phyloP scores from a whole-genome alignment of 768 basidiomycete species.

The Hygrocybe coccinea region DNA sequence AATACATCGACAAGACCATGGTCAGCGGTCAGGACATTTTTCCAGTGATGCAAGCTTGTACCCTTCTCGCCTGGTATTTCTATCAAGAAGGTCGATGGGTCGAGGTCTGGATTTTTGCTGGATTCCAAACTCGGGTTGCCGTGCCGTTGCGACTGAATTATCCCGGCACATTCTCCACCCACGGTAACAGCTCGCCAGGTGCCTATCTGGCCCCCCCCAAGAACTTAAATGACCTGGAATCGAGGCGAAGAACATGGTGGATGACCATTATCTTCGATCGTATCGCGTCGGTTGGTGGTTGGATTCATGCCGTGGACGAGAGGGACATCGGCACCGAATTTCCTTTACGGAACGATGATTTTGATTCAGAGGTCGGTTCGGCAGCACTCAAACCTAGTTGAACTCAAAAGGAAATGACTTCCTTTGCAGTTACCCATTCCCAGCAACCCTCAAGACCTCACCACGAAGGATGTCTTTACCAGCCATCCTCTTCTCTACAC shows the following conservation, averaged over 20 bases:
- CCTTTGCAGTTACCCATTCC: conserved; percentile 49
- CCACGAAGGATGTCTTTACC: conserved; percentile 58
- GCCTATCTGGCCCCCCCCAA: conserved; percentile 79
- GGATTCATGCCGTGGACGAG: conserved; percentile 83
- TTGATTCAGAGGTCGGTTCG: conserved; percentile 60
- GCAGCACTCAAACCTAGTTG: conserved; percentile 6
- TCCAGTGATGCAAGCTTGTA: conserved; percentile 81
- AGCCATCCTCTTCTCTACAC: conserved; percentile 73
- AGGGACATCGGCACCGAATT: conserved; percentile 81
- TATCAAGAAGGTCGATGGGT: conserved; percentile 89
- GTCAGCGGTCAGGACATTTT: conserved; percentile 86
- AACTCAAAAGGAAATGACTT: conserved; percentile 4
- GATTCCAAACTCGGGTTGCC: conserved; percentile 76
- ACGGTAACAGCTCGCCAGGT: conserved; percentile 62
- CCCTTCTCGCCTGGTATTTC: conserved; percentile 84
- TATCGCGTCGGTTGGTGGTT: conserved; percentile 74
- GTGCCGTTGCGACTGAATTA: conserved; percentile 80
- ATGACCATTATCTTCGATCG: conserved; percentile 86
- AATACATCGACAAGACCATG: conserved; percentile 86
- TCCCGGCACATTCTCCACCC: conserved; percentile 74
- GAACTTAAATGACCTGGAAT: conserved; percentile 70
- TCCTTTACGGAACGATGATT: conserved; percentile 70
- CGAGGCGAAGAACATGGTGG: conserved; percentile 83
- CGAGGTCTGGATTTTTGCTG: conserved; percentile 88
- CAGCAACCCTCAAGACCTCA: conserved; percentile 73